phyloP scores from a whole-genome alignment of 495 filamentous ascomycete species.

The Thermothielavioides terrestris region DNA sequence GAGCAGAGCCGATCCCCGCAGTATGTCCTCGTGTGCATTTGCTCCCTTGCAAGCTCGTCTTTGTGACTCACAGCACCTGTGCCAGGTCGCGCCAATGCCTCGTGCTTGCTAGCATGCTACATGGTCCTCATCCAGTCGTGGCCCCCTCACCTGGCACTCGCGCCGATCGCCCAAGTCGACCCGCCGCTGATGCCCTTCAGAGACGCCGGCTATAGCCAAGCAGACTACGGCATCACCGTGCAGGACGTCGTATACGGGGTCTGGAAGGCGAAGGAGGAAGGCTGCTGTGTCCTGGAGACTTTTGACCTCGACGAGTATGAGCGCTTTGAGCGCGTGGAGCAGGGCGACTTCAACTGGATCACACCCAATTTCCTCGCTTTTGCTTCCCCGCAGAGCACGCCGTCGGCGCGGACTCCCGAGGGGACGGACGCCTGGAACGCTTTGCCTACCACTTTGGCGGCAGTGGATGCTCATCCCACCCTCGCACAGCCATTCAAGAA shows the following conservation, averaged over 20 bases:
- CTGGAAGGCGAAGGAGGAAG: conserved; percentile 96
- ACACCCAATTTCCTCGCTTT: conserved; percentile 93
- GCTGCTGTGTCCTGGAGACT: conserved; percentile 73
- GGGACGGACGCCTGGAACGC: conserved; percentile 62
- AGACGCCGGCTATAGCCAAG: conserved; percentile 97
- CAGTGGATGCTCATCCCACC: conserved; percentile 51
- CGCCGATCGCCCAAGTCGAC: conserved; percentile 90
- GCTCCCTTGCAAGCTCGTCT: neutral
- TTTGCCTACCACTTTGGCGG: conserved; percentile 59
- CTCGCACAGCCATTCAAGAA: conserved; percentile 88
- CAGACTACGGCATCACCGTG: conserved; percentile 86
- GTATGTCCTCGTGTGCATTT: conserved; percentile 44
- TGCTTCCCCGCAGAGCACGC: conserved; percentile 81
- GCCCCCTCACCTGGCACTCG: conserved; percentile 96
- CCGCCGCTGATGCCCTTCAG: conserved; percentile 98
- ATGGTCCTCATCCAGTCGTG: conserved; percentile 98
- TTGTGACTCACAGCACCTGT: conserved; percentile 16
- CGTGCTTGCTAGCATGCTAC: conserved; percentile 90
- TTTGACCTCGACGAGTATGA: conserved; percentile 98
- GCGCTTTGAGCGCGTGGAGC: conserved; percentile 87
- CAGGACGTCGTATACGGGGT: conserved; percentile 98
- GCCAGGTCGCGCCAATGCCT: conserved; percentile 80
- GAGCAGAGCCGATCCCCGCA: conserved; percentile 83
- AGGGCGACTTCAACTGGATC: conserved; percentile 99
- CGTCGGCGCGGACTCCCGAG: conserved; percentile 57